Conservation (phyloP, 371 early-diverging fungal genomes). For the Mucor saturninus region DNA sequence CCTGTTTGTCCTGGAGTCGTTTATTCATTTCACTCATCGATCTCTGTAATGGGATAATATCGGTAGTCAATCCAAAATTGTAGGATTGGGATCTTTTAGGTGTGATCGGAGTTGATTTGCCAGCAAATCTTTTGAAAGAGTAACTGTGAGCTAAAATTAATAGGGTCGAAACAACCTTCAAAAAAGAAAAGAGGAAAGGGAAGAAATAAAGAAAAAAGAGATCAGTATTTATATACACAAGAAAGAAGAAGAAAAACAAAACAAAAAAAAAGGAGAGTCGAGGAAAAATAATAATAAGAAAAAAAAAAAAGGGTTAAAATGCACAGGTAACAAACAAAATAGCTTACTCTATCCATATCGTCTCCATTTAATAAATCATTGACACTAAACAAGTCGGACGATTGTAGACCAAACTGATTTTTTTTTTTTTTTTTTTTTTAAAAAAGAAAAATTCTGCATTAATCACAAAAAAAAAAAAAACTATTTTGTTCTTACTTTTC, state of each 20-base stretch:
- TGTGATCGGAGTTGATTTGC: conserved; percentile 1
- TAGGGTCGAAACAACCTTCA: conserved; percentile 20
- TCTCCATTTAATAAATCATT: conserved; percentile 37
- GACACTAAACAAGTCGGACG: conserved; percentile 31
- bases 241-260: neutral
- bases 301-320: conserved; percentile 7
- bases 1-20: conserved; percentile 5
- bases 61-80: neutral
- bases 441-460: neutral
- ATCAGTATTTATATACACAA: neutral
- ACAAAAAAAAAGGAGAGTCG: neutral
- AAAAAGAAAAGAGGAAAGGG: neutral
- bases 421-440: neutral
- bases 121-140: conserved; percentile 16
- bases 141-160: conserved; percentile 20
- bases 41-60: neutral
- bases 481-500: conserved; percentile 24
- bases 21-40: conserved; percentile 12
- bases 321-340: conserved; percentile 3
- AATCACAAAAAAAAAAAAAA: neutral
- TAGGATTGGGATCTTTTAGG: conserved; percentile 16
- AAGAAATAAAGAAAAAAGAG: neutral
- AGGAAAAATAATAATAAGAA: conserved; percentile 9
- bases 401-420: conserved; percentile 33
- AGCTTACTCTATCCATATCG: conserved; percentile 37